These are phyloP conservation scores for Talinum fruticosum DNA, from an alignment of 148 eudicot species.

Conservation along the genomic window DNA sequence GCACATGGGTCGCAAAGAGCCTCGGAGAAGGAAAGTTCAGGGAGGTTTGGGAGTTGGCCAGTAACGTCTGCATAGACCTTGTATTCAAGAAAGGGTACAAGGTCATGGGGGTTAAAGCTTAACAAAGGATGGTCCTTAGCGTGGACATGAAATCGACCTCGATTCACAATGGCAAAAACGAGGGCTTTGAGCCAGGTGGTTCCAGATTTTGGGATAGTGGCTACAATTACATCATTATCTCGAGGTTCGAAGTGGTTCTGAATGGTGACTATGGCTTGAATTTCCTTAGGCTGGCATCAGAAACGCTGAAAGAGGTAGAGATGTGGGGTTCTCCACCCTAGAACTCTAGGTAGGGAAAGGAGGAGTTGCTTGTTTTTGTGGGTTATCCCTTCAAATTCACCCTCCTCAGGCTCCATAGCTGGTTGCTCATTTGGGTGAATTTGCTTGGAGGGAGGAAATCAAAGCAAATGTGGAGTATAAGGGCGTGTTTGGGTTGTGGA, in stretches of 20 bases:
- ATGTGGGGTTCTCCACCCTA: constrained; percentile 42
- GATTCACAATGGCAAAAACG: constrained; percentile 36
- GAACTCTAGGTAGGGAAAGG: constrained; percentile 34
- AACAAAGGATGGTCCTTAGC: constrained; percentile 40
- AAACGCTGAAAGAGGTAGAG: constrained; percentile 42
- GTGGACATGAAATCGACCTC: neutral
- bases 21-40: constrained; percentile 24
- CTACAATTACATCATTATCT: constrained; percentile 39
- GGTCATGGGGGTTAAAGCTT: constrained; percentile 54
- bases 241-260: constrained; percentile 39
- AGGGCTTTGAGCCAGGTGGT: constrained; percentile 75
- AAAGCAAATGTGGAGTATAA: neutral
- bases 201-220: constrained; percentile 60
- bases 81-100: constrained; percentile 59
- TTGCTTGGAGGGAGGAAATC: neutral
- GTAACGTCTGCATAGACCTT: constrained; percentile 33
- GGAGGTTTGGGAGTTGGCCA: constrained; percentile 24
- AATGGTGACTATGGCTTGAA: constrained; percentile 33
- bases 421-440: constrained; percentile 4
- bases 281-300: constrained; percentile 52
- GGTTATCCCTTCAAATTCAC: constrained; percentile 23
- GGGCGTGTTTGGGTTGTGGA: neutral
- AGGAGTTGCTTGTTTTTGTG: constrained; percentile 27
- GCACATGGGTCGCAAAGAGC: constrained; percentile 50
- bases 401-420: neutral